phyloP scores from a whole-genome alignment of 768 basidiomycete genomes.

The Suillus ampliporus region DNA sequence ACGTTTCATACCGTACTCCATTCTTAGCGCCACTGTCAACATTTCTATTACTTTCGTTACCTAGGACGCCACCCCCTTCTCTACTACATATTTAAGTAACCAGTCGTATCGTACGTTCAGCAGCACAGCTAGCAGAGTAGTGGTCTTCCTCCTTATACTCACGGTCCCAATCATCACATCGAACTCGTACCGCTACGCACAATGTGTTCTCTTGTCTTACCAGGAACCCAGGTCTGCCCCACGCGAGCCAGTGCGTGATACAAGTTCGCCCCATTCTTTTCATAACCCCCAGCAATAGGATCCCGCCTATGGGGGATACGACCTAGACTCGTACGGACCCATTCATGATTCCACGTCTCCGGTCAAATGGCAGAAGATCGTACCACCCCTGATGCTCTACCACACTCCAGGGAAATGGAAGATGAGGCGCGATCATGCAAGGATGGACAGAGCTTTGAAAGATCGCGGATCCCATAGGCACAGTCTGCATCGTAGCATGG shows the following conservation, averaged over 20 bases:
- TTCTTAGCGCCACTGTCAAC: no score
- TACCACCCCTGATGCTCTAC: conserved; percentile 66
- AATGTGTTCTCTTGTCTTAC: conserved; percentile 74
- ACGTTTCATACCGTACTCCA: no score
- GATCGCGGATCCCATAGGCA: conserved; percentile 70
- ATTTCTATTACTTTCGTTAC: no score
- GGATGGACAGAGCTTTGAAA: conserved; percentile 74
- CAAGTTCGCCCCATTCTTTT: conserved; percentile 66
- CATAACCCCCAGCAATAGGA: conserved; percentile 78
- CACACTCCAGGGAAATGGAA: conserved; percentile 57
- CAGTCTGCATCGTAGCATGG: conserved; percentile 64
- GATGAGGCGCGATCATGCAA: conserved; percentile 75
- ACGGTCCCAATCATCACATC: no score
- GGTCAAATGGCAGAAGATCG: conserved; percentile 75
- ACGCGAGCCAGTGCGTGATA: conserved; percentile 69
- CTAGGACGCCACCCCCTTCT: no score
- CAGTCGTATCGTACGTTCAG: no score
- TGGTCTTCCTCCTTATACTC: no score
- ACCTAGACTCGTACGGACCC: conserved; percentile 66
- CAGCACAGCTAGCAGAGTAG: no score
- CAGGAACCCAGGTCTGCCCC: conserved; percentile 64
- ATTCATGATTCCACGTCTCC: conserved; percentile 89
- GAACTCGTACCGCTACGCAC: no score
- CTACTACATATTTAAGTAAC: no score
- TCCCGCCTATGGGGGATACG: conserved; percentile 58